Base-by-base conservation (phyloP, 768 basidiomycete species). In the Lactifluus echinatus region DNA sequence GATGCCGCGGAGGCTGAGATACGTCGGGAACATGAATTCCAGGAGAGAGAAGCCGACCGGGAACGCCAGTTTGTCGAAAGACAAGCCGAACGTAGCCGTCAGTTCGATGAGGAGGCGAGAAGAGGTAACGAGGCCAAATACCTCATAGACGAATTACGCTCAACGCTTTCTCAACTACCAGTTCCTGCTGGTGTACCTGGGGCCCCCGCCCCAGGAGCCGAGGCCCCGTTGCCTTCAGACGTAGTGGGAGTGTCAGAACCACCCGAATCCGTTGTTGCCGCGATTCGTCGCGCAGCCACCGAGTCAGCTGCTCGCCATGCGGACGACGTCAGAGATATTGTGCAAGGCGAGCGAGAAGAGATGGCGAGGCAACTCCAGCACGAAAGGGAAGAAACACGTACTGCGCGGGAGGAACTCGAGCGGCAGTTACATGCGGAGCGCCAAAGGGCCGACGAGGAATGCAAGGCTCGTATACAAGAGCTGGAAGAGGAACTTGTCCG, bases 401-500 rank as follows among this genome's bases (percentile, higher is more conserved):
- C 50, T 17, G 64, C 62, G 23, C 45, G 51, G 8, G 59, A 63
- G 26, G 58, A 50, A 26, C 58, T 65, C 12, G 52, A 56, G 17
- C 54, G 43, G 11, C 55, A 61, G 17, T 53, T 62, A 0, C 50
- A 51, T 8, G 59, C 23, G 7, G 62, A 56, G 37, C 60, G 61
- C 23, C 28, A 52, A 42, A 50, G 48, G 5, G 60, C 77, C 8
- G 72, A 76, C 17, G 76, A 76, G 52, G 80, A 80, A 43, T 75
- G 79, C 56, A 75, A 80, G 26, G 73, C 73, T 15, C 77, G 81
- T n/a, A 82, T 86, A 28, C 68, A 68, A 23, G 76, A 76, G 6
- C 71, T 89, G 34, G 83, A 88, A 63, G 80, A 81, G 4, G 84
- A 90, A 61, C 71, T 89, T 6, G 74, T 76, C 5, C 73, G 71